Evolutionary conservation across 768 basidiomycete species (phyloP).

Genomic region (Serendipita indica): DNA sequence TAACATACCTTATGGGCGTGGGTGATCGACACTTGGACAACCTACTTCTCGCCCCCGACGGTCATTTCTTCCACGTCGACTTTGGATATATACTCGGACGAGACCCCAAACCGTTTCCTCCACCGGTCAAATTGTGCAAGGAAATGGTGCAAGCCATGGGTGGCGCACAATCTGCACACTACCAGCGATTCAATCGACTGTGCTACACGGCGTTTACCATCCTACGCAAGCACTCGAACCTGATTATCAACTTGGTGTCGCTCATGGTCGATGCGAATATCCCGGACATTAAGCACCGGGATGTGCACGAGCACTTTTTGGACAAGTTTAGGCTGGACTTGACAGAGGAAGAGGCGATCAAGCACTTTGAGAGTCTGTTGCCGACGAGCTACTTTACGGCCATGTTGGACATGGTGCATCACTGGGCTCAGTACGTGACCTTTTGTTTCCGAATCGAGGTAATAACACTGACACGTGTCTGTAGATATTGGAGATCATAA

Average conservation of each 20-base stretch:
- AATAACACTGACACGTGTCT: not conserved
- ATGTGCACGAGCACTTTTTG: constrained; percentile 79
- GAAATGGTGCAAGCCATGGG: constrained; percentile 99
- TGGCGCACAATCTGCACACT: constrained; percentile 90
- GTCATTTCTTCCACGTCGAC: constrained; percentile 98
- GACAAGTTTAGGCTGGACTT: constrained; percentile 93
- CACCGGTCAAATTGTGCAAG: constrained; percentile 95
- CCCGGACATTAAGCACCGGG: constrained; percentile 87
- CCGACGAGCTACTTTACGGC: constrained; percentile 91
- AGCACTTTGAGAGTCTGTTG: constrained; percentile 83
- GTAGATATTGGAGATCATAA: constrained; percentile 8
- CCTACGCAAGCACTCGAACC: constrained; percentile 89
- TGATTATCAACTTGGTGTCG: constrained; percentile 89
- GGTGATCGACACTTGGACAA: constrained; percentile 97
- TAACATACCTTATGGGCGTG: constrained; percentile 90
- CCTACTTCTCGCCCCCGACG: constrained; percentile 81
- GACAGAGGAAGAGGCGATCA: constrained; percentile 93
- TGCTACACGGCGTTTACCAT: constrained; percentile 98
- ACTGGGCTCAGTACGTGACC: constrained; percentile 60
- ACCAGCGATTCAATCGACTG: constrained; percentile 87
- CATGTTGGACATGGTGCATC: constrained; percentile 87
- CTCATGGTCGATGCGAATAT: constrained; percentile 98
- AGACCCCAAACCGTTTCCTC: constrained; percentile 95
- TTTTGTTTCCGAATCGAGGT: not conserved
- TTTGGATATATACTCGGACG: constrained; percentile 97